Percentiles rank a stretch among this genome's conserved stretches.
Evolutionary conservation across 345 rosid genomes (phyloP).

Genomic region (Streptanthus diversifolius): DNA sequence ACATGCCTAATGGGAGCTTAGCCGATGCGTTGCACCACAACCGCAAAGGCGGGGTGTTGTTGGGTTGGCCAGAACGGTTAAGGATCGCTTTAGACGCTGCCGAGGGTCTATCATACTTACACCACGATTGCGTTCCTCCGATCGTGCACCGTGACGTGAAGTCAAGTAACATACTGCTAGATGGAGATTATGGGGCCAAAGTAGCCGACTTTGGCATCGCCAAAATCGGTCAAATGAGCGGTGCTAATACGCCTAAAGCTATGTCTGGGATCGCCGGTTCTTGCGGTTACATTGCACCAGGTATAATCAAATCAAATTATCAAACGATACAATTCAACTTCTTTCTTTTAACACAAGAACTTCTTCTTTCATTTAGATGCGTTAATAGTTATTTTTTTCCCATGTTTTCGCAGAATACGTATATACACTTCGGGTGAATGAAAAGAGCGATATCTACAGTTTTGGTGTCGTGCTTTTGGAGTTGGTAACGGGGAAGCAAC

Average conservation of each 20-base stretch:
- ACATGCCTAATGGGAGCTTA: conserved; percentile 89
- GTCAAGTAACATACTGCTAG: conserved; percentile 78
- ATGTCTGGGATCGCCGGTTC: conserved; percentile 93
- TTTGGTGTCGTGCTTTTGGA: conserved; percentile 88
- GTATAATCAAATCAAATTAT: conserved; percentile 32
- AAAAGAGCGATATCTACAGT: conserved; percentile 92
- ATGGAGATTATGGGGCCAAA: conserved; percentile 66
- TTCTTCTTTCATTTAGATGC: background rate
- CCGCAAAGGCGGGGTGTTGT: conserved; percentile 43
- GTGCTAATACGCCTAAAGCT: conserved; percentile 48
- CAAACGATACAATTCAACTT: background rate
- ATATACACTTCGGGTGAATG: conserved; percentile 81
- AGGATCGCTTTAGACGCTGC: conserved; percentile 82
- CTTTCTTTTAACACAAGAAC: background rate
- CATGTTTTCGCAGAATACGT: conserved; percentile 60
- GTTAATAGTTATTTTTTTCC: background rate
- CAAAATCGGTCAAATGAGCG: conserved; percentile 49
- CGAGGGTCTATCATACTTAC: conserved; percentile 83
- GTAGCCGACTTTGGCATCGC: conserved; percentile 94
- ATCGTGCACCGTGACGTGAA: conserved; percentile 92
- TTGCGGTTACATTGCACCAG: conserved; percentile 95
- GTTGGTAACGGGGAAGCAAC: conserved; percentile 67
- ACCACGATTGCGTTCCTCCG: conserved; percentile 90
- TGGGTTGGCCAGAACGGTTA: conserved; percentile 70
- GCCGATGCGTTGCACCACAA: conserved; percentile 57